Conservation (phyloP, 2,329 filamentous ascomycete species). For the Fusarium hainanense region DNA sequence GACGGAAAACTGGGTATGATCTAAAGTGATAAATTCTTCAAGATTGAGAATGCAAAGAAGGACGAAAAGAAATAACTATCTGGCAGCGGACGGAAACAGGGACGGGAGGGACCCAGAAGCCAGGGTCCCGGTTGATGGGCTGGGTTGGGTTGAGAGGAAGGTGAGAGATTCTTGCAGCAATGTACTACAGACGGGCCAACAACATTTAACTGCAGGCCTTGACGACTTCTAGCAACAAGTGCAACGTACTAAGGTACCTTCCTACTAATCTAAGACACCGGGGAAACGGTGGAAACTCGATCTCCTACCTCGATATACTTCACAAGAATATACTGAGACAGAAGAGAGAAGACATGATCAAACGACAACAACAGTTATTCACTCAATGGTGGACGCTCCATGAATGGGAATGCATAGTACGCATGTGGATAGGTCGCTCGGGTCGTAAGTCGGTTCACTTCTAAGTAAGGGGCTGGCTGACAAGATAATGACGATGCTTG, state of each 20-base stretch:
- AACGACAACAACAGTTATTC: neutral
- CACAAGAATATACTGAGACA: neutral
- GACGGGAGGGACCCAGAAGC: constrained; percentile 33
- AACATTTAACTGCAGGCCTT: constrained; percentile 9
- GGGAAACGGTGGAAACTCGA: neutral
- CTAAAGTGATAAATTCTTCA: neutral
- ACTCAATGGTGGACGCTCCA: neutral
- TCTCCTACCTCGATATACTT: neutral
- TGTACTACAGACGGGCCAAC: constrained; percentile 26
- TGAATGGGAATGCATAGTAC: neutral
- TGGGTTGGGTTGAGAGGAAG: constrained; percentile 13
- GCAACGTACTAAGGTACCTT: neutral
- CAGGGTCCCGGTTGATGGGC: constrained; percentile 30
- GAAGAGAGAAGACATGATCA: neutral
- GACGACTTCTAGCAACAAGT: constrained; percentile 18
- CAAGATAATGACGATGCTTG: constrained; percentile 24
- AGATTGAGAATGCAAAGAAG: constrained; percentile 9
- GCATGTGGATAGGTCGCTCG: constrained; percentile 1
- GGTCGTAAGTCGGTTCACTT: neutral
- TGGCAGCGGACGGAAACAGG: constrained; percentile 4
- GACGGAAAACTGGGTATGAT: neutral
- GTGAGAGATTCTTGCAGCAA: constrained; percentile 17
- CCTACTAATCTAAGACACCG: neutral
- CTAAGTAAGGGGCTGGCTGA: neutral
- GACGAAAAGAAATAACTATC: constrained; percentile 6